Evolutionary conservation across 2,329 filamentous ascomycete species (phyloP).

Genomic region (Penicillium sp.): DNA sequence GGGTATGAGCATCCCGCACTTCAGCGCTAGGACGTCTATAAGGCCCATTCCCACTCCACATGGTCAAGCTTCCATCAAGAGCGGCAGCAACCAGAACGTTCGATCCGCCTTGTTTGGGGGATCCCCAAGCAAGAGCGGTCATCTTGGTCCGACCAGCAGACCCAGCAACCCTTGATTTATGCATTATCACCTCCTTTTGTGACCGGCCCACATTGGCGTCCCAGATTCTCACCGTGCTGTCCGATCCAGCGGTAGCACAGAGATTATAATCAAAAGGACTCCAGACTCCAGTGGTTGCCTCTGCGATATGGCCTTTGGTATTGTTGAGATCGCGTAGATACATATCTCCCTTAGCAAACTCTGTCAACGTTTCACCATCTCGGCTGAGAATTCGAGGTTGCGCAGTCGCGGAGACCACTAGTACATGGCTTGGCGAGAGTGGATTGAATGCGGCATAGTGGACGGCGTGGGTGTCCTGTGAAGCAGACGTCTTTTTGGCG

Average conservation of each 20-base stretch:
- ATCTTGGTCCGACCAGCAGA: slow-evolving; percentile 89
- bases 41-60: slow-evolving; percentile 89
- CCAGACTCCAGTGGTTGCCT: slow-evolving; percentile 87
- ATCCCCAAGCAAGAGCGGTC: slow-evolving; percentile 88
- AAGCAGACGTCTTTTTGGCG: slow-evolving; percentile 68
- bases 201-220: slow-evolving; percentile 87
- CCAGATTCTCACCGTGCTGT: slow-evolving; percentile 96
- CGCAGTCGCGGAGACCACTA: slow-evolving; percentile 84
- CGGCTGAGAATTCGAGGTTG: slow-evolving; percentile 87
- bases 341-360: slow-evolving; percentile 98
- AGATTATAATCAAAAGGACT: slow-evolving; percentile 81
- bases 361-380: slow-evolving; percentile 80
- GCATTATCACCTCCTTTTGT: slow-evolving; percentile 91
- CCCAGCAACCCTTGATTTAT: slow-evolving; percentile 88
- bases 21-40: slow-evolving; percentile 80
- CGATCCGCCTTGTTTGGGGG: slow-evolving; percentile 70
- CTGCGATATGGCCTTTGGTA: slow-evolving; percentile 93
- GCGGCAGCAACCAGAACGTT: slow-evolving; percentile 80
- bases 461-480: slow-evolving; percentile 81
- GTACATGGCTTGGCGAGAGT: slow-evolving; percentile 72
- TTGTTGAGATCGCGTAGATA: slow-evolving; percentile 96
- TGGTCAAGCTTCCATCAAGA: slow-evolving; percentile 83
- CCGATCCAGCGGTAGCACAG: slow-evolving; percentile 87
- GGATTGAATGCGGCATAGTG: slow-evolving; percentile 87
- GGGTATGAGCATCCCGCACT: slow-evolving; percentile 76